Base-by-base conservation (phyloP, 129 eudicot species). In the Flaveria linearis region DNA sequence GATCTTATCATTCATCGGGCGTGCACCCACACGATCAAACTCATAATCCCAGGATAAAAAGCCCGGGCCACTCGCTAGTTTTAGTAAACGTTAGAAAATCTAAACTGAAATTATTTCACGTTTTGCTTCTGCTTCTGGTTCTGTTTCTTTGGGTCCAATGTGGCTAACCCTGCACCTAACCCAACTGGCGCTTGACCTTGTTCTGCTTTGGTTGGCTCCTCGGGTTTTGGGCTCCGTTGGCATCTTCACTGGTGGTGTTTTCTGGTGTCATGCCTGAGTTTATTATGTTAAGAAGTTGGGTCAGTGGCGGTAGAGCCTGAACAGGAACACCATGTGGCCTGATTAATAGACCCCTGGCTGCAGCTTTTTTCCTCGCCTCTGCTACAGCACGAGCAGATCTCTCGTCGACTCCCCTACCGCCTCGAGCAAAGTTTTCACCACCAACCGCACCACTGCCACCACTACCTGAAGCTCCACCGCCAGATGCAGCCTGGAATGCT, bases 321-420 rank as follows among this genome's bases (percentile, higher is more conserved):
- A 77, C 88, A 1, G 97, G 97, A 55, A 85, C 85, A 15, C 90
- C 96, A 16, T 85, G 89, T 26, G 90, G 91, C 15, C 96, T 91
- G 62, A 85, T 74, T 56, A 83, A 17, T 2, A 88, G 86, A 5
- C 93, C 97, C 73, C 87, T 84, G 41, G 98, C 98, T 10, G 97
- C 98, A 5, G 98, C 98, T 80, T 91, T 91, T 80, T 93, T 91
- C 71, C 93, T 84, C 9, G 76, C 89, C 42, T 88, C 98, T 0
- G 91, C 96, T 30, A 91, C 89, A 13, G 97, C 98, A 53, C 92
- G 91, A 4, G 91, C 96, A 0, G 91, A 91, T 82, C 98, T 81
- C 80, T 91, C 98, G 46, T 91, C 97, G 3, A 85, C 86, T 7
- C 98, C 98, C 56, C 96, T 84, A 28, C 96, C 96, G 18, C 96